Evolutionary conservation across 352 stramenopile genomes (phyloP).

Genomic region (Phytophthora ramorum): DNA sequence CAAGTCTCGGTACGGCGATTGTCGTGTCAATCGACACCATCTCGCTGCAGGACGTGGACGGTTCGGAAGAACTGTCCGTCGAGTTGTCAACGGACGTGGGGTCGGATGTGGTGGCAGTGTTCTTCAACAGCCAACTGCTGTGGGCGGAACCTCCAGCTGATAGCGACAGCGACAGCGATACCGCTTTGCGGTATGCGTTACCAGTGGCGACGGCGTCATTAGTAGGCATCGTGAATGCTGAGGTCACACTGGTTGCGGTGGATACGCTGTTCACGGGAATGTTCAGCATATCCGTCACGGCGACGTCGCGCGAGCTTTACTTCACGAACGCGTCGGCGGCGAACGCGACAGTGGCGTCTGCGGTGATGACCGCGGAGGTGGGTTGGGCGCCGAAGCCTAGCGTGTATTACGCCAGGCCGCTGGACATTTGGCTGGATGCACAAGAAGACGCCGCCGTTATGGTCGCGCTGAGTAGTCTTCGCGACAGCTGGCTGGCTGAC

Average conservation of each 20-base stretch:
- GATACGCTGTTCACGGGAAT: constrained; percentile 2
- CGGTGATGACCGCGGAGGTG: constrained; percentile 11
- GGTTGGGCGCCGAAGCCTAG: constrained; percentile 13
- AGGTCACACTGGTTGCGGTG: constrained; percentile 19
- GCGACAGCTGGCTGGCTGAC: constrained; percentile 6
- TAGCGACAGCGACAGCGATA: constrained; percentile 3
- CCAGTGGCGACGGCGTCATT: constrained; percentile 8
- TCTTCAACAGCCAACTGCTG: constrained; percentile 25
- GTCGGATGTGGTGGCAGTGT: constrained; percentile 12
- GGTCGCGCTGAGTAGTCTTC: constrained; percentile 9
- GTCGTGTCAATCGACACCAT: constrained; percentile 19
- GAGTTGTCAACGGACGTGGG: background rate
- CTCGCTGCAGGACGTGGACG: constrained; percentile 29
- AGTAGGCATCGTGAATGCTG: constrained; percentile 11
- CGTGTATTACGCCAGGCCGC: constrained; percentile 12
- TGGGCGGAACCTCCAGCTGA: background rate
- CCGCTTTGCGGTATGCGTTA: background rate
- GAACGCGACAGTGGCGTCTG: constrained; percentile 11
- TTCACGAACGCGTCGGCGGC: constrained; percentile 1
- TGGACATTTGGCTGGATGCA: constrained; percentile 25
- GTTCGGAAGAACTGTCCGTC: constrained; percentile 27
- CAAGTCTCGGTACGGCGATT: constrained; percentile 9
- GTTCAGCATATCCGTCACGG: too few relatives aligned
- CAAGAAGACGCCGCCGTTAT: constrained; percentile 12
- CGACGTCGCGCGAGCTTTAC: too few relatives aligned